Base-by-base conservation (phyloP, 2,329 filamentous ascomycete genomes). In the Penicillium sp. region DNA sequence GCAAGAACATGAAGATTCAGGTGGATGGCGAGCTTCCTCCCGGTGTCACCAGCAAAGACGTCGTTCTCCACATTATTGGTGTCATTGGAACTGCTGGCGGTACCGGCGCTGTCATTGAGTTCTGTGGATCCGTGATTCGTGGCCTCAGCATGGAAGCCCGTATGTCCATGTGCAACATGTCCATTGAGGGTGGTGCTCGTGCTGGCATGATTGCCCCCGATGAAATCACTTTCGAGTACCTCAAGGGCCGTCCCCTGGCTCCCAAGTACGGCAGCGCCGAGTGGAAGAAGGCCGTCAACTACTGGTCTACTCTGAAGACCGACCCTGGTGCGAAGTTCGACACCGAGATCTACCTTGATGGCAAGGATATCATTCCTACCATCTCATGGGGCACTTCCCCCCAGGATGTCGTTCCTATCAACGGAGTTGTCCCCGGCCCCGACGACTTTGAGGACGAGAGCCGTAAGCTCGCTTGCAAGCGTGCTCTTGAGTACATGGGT, bases 81-180 rank as follows among this genome's bases (percentile, higher is more conserved):
- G 77, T 87, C 65, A 96, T 97, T 63, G 94, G 94, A 65, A 97
- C 94, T 23, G 94, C 94, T 56, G 94, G 93, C 72, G 94, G 94
- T 64, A 97, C 88, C 51, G 92, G 93, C 57, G 87, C 88, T 48
- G 94, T 97, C 60, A 96, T 99, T 66, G 94, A 99, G 78, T 99
- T 93, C 79, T 96, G 91, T 70, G 94, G 94, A 54, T 96, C 92
- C 47, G 90, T 94, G 56, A 96, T 99, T 70, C 86, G 90, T 63
- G 78, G 76, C 56, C 80, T 97, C 65, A 95, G 90, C 74, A 96
- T 99, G 84, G 94, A 97, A 76, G 94, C 93, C 41, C 86, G 94
- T 63, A 97, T 99, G 94, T 96, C 92, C 58, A 95, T 99, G 72
- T 97, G 94, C 80, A 99, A 99, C 79, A 97, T 97, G 94, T 91